Evolutionary conservation across 495 filamentous ascomycete genomes (phyloP).

Genomic region (Hapsidospora chrysogenum): DNA sequence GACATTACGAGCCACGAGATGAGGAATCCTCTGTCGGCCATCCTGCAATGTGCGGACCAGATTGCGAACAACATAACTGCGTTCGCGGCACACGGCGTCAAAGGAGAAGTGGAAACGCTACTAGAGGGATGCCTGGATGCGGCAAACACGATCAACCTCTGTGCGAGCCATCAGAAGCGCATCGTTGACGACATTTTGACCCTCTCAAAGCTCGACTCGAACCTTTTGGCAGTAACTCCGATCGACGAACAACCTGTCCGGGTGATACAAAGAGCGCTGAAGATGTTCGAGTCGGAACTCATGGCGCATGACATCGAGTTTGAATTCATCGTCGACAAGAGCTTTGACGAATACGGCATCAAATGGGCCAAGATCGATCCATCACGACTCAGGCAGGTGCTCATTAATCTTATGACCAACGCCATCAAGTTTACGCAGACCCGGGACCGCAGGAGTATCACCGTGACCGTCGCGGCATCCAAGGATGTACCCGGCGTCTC

Average conservation of each 20-base stretch:
- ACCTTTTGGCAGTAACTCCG: constrained; percentile 58
- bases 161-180: constrained; percentile 65
- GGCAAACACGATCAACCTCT: constrained; percentile 67
- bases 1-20: constrained; percentile 83
- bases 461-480: constrained; percentile 54
- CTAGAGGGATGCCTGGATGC: constrained; percentile 51
- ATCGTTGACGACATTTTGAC: constrained; percentile 70
- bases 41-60: constrained; percentile 69
- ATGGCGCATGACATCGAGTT: constrained; percentile 54
- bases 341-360: constrained; percentile 42
- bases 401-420: constrained; percentile 66
- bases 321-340: constrained; percentile 47
- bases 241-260: constrained; percentile 52
- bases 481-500: constrained; percentile 27
- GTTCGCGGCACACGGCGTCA: constrained; percentile 11
- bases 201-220: constrained; percentile 73
- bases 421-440: constrained; percentile 65
- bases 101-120: constrained; percentile 6
- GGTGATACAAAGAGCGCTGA: constrained; percentile 51
- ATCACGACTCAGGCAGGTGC: constrained; percentile 57
- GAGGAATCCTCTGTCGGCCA: constrained; percentile 68
- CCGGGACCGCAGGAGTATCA: constrained; percentile 42
- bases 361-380: constrained; percentile 72
- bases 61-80: constrained; percentile 38
- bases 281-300: constrained; percentile 74